Base-by-base conservation (phyloP, 2,329 filamentous ascomycete genomes). In the Sarocladiaceae sp. region DNA sequence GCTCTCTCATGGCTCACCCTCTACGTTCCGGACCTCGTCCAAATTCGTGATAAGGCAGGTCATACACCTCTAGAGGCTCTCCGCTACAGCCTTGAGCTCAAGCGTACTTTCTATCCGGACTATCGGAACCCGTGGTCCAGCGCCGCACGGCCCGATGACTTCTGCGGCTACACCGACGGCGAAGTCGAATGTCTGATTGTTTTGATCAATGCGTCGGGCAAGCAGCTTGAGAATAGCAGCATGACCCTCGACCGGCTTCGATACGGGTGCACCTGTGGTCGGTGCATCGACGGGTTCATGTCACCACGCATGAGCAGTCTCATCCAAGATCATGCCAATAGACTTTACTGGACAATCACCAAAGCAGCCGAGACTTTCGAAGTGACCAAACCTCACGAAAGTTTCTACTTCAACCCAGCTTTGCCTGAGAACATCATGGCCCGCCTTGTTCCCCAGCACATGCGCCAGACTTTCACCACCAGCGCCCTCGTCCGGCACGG, bases 241-340 rank as follows among this genome's bases (percentile, higher is more conserved):
- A 27, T 21, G 19, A 27, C 37, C 4, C n/a, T 27, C 4, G 21
- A 15, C 13, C 37, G 29, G 24, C 7, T 41, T 13, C 21, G 37
- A 13, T 41, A 27, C 37, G 37, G 37, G n/a, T 41, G 37, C 23
- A 27, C 37, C 23, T 41, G 37, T 29, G 37, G 23, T 4, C n/a
- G 13, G 3, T 41, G 37, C 15, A 5, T 29, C 21, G 24, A 24
- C 37, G 37, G 37, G 23, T 41, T 16, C 15, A 21, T 41, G 12
- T 41, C 37, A n/a, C 37, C 37, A 18, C 6, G 37, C 15, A 29
- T 41, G 24, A 19, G 13, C 9, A 10, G 23, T 4, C 37, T 15
- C 4, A 6, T 41, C 24, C 23, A 29, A n/a, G 3, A 27, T 12
- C 37, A 41, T 19, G 21, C 37, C 21, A 4, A 5, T 4, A 5